These are phyloP conservation scores for Fraxinus latifolia DNA, from an alignment of 305 asterid species.

Conservation along the genomic window DNA sequence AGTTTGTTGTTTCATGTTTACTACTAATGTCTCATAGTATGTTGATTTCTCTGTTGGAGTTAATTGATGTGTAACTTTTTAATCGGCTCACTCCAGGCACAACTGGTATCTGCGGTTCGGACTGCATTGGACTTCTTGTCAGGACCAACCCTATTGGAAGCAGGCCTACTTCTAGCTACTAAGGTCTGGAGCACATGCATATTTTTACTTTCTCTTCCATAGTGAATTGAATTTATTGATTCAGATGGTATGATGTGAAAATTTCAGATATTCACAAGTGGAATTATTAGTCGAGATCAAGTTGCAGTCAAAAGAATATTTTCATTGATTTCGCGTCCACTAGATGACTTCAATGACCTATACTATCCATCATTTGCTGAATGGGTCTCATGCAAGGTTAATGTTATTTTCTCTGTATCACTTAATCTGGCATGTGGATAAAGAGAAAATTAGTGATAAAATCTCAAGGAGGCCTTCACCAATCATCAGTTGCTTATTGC, in stretches of 20 bases:
- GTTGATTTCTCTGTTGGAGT: slow-evolving; percentile 16
- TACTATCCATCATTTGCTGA: slow-evolving; percentile 98
- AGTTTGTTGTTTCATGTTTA: background rate
- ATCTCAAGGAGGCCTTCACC: slow-evolving; percentile 14
- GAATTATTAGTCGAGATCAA: slow-evolving; percentile 93
- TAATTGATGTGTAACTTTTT: slow-evolving; percentile 13
- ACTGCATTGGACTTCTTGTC: slow-evolving; percentile 83
- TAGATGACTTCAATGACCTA: slow-evolving; percentile 84
- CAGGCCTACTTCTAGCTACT: slow-evolving; percentile 90
- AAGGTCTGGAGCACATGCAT: slow-evolving; percentile 51
- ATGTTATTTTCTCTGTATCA: slow-evolving; percentile 17
- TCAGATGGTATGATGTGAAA: slow-evolving; percentile 31
- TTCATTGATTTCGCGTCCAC: slow-evolving; percentile 90
- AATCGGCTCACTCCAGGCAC: slow-evolving; percentile 63
- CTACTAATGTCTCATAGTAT: slow-evolving; percentile 19
- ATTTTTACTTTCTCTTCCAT: slow-evolving; percentile 19
- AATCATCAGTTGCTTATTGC: slow-evolving; percentile 22
- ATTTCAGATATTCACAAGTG: slow-evolving; percentile 91
- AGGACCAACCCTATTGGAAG: slow-evolving; percentile 88
- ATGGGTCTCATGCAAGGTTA: slow-evolving; percentile 99
- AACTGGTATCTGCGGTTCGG: slow-evolving; percentile 91
- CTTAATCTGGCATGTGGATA: slow-evolving; percentile 26
- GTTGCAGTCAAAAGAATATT: slow-evolving; percentile 90
- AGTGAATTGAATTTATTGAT: slow-evolving; percentile 26
- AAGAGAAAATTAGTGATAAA: slow-evolving; percentile 6